Evolutionary conservation across 495 filamentous ascomycete species (phyloP), one percentile per base, ranked within the genome.

Genomic region (Annulohypoxylon bovei): DNA sequence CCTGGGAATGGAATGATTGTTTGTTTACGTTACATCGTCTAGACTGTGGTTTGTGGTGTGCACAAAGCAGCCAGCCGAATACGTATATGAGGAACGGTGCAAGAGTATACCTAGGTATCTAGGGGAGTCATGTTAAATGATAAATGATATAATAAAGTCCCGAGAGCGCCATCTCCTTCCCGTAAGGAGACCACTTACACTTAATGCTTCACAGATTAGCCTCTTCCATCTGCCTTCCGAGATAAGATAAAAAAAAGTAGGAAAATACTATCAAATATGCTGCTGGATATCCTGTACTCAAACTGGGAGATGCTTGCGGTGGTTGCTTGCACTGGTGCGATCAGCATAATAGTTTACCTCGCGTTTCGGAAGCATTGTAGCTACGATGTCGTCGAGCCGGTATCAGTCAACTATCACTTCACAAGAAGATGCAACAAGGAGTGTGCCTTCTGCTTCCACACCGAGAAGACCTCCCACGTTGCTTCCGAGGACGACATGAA

Each of bases 381-480:
- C 28, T 20, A 55, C 22, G 23, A 67, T 14, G 4, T 8, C 14
- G 35, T 28, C 11, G 55, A 40, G 14, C 79, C 79, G 22, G 65
- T 86, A 50, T 85, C 84, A 0, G 80, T 87, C 50, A 85, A 84
- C 63, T 86, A 82, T 62, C 75, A 79, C 69, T 85, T 85, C 75
- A 79, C 83, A 0, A 79, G 84, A 9, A 77, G 79, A 71, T 87
- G 85, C 74, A 88, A 88, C 71, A 79, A 85, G 8, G 63, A 56
- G 9, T 87, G 86, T 62, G 81, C 75, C 28, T 88, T 88, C 74
- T 88, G 86, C 65, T 88, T 88, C 78, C 86, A 88, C 71, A 88
- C 87, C 0, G 84, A 79, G 9, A 83, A 72, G 39, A 78, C 78
- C 3, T 84, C 81, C n/a, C 70, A 83, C 62, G 75, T 85, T 6